Evolutionary conservation across 768 basidiomycete species (phyloP), one percentile per base, ranked within the genome.

Genomic region (Lentinula edodes): DNA sequence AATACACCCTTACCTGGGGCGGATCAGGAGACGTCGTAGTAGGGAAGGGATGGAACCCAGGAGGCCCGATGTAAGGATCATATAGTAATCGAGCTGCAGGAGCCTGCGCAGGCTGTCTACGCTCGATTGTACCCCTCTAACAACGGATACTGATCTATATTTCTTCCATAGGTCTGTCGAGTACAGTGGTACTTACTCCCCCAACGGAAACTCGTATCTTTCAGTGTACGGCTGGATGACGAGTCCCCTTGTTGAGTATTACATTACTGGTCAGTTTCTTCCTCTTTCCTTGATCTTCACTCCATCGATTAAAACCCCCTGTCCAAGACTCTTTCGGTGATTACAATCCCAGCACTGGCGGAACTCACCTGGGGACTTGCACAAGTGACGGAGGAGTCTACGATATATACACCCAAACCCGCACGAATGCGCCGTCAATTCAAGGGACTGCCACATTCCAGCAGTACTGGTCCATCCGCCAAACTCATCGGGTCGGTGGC

Each of bases 161-260:
- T 59, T n/a, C 55, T 39, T 32, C 13, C 8, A 4, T 35, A 80
- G 78, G 61, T 62, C 69, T 3, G 76, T 80, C 63, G 68, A 52
- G 52, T 79, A 75, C 72, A 74, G 62, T 56, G 78, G 70, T 45
- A 74, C 66, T 34, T 77, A 70, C 68, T 64, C 66, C 20, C 75
- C 75, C 23, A 12, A 48, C 12, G 71, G 78, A 7, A 80, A 78
- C 67, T 66, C 67, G 61, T 78, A 78, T 68, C 73, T 80, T 36
- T 74, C 79, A 51, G 71, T 81, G 56, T 52, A 52, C 63, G 80
- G 80, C 53, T 80, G 79, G 79, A 78, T 76, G 6, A 71, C 70
- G n/a, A 74, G 66, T 68, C 76, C 78, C 1, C 77, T 80, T 65
- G 68, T 80, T 65, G 79, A 81, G 62, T 81, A 80, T 72, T 80